Evolutionary conservation across 257 asterid species (phyloP).

Genomic region (Salvia splendens): DNA sequence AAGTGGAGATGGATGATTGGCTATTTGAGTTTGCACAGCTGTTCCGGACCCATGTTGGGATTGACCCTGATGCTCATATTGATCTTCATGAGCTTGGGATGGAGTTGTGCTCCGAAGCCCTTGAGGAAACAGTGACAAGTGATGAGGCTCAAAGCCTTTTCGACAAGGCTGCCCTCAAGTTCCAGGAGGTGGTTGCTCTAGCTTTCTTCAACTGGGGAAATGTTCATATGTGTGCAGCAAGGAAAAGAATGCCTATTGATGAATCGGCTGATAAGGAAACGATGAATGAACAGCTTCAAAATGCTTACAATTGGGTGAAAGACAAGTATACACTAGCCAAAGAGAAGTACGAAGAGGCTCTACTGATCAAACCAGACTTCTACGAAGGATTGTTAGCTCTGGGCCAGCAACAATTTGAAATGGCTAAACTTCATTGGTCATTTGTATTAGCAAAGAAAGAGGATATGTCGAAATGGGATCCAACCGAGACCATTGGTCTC

Average conservation of each 20-base stretch:
- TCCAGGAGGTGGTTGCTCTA: conserved; percentile 96
- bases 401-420: conserved; percentile 95
- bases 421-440: conserved; percentile 98
- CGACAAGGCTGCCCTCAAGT: conserved; percentile 78
- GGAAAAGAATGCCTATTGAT: conserved; percentile 87
- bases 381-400: conserved; percentile 85
- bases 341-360: conserved; percentile 82
- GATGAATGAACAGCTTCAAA: conserved; percentile 70
- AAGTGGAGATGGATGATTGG: conserved; percentile 99
- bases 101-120: conserved; percentile 96
- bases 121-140: conserved; percentile 84
- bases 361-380: conserved; percentile 73
- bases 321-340: conserved; percentile 78
- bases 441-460: conserved; percentile 79
- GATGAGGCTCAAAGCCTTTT: conserved; percentile 89
- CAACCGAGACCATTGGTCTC: conserved; percentile 70
- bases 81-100: conserved; percentile 98
- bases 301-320: conserved; percentile 84
- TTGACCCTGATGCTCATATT: conserved; percentile 90
- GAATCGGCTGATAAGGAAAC: conserved; percentile 72
- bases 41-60: conserved; percentile 87
- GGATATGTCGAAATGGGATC: conserved; percentile 81
- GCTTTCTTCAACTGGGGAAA: conserved; percentile 99
- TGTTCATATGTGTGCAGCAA: conserved; percentile 97
- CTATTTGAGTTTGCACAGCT: conserved; percentile 94